phyloP scores from a whole-genome alignment of 2,329 filamentous ascomycete genomes.

The Aspergillus brasiliensis region DNA sequence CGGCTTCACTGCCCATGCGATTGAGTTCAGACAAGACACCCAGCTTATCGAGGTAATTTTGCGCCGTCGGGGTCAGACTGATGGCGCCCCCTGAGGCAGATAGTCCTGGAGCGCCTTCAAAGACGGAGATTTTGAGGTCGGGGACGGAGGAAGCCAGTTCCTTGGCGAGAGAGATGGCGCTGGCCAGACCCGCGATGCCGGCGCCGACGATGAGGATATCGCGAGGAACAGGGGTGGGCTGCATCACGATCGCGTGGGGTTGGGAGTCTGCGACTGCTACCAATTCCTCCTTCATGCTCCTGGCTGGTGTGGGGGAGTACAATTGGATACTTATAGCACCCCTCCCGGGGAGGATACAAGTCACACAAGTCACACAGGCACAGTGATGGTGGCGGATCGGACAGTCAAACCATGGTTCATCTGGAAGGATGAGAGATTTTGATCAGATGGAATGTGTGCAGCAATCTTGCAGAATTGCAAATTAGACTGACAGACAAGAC shows the following conservation, averaged over 20 bases:
- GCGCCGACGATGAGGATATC: conserved; percentile 26
- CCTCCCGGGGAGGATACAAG: not conserved
- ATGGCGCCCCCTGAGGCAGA: conserved; percentile 40
- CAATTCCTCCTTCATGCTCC: not conserved
- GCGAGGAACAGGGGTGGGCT: conserved; percentile 8
- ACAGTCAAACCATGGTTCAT: not conserved
- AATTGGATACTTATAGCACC: not conserved
- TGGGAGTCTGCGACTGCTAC: not conserved
- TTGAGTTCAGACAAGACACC: conserved; percentile 35
- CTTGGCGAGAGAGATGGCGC: conserved; percentile 22
- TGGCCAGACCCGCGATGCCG: conserved; percentile 25
- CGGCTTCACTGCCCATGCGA: conserved; percentile 32
- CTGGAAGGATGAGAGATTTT: not conserved
- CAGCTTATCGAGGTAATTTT: conserved; percentile 37
- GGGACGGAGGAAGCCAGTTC: conserved; percentile 18
- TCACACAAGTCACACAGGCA: not conserved
- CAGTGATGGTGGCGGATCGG: not conserved
- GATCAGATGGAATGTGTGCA: not conserved
- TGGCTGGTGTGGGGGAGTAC: not conserved
- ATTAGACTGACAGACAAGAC: not conserved
- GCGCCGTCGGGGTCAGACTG: conserved; percentile 39
- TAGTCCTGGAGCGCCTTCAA: conserved; percentile 31
- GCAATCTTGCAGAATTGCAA: not conserved
- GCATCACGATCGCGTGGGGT: not conserved
- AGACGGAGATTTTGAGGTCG: conserved; percentile 28